Evolutionary conservation across 2,329 filamentous ascomycete species (phyloP).

Genomic region (Paradendryphiella salina): DNA sequence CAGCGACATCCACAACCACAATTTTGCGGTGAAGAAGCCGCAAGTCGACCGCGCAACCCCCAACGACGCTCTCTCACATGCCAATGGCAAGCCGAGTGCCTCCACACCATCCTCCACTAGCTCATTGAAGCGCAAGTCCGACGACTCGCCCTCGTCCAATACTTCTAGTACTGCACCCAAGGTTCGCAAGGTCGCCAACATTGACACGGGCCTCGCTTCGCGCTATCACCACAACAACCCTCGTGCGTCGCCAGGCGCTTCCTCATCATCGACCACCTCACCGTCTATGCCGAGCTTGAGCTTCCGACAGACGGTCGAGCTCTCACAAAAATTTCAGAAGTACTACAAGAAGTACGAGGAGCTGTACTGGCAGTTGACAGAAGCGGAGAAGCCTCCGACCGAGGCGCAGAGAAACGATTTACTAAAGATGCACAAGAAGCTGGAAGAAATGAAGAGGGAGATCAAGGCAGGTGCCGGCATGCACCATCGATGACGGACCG

Average conservation of each 20-base stretch:
- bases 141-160: constrained; percentile 42
- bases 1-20: constrained; percentile 45
- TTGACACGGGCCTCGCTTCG: constrained; percentile 42
- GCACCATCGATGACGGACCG: constrained; percentile 29
- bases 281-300: constrained; percentile 42
- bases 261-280: constrained; percentile 42
- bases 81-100: constrained; percentile 35
- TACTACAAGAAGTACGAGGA: constrained; percentile 62
- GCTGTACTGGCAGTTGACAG: constrained; percentile 55
- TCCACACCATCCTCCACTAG: constrained; percentile 34
- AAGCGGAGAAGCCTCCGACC: constrained; percentile 49
- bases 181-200: constrained; percentile 41
- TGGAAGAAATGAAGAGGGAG: constrained; percentile 62
- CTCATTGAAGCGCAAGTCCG: constrained; percentile 53
- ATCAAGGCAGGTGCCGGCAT: constrained; percentile 50
- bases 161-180: constrained; percentile 35
- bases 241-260: constrained; percentile 41
- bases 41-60: constrained; percentile 36
- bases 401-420: constrained; percentile 57
- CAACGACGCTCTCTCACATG: constrained; percentile 36
- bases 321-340: constrained; percentile 58
- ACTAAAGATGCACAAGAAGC: constrained; percentile 57
- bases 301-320: constrained; percentile 51
- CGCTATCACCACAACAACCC: constrained; percentile 41
- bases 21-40: constrained; percentile 39